Base-by-base conservation (phyloP, 179 eudicot species). In the Pouteria campechiana region DNA sequence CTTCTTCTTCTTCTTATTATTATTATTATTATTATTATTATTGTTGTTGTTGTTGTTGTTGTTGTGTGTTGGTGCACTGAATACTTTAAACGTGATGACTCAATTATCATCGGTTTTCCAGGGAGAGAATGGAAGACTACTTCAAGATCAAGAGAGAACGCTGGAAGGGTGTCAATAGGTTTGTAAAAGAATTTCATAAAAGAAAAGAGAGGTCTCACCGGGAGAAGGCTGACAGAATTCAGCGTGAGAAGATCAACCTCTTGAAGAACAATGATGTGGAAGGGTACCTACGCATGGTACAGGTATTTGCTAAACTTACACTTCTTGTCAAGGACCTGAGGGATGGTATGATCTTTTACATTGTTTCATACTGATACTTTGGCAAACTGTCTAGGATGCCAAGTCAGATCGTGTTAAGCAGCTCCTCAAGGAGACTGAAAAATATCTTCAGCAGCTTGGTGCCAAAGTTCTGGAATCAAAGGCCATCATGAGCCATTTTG, bases 271-370 rank as follows among this genome's bases (percentile, higher is more conserved):
- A 92, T 72, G 99, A 92, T 46, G 99, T 92, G 65, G 99, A 92
- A 71, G 99, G 99, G 17, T 92, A 92, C 58, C 72, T 92, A 52
- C 81, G 99, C 50, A 92, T 92, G 99, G 96, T 92, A 58, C 84
- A 92, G 96, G 99, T 92, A 36, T n/a, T n/a, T n/a, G n/a, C n/a
- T n/a, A n/a, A n/a, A n/a, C n/a, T n/a, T n/a, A n/a, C n/a, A n/a
- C n/a, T n/a, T n/a, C n/a, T n/a, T n/a, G n/a, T n/a, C n/a, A n/a
- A n/a, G n/a, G n/a, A n/a, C n/a, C n/a, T n/a, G n/a, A n/a, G n/a
- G n/a, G n/a, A n/a, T n/a, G n/a, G n/a, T n/a, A n/a, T n/a, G n/a
- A n/a, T n/a, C n/a, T n/a, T n/a, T n/a, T n/a, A n/a, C n/a, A n/a
- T n/a, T n/a, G n/a, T n/a, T n/a, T n/a, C n/a, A n/a, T 21, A n/a